Evolutionary conservation across 2,329 filamentous ascomycete genomes (phyloP), one percentile per base, ranked within the genome.

Genomic region (Hymenoscyphus fraxineus): DNA sequence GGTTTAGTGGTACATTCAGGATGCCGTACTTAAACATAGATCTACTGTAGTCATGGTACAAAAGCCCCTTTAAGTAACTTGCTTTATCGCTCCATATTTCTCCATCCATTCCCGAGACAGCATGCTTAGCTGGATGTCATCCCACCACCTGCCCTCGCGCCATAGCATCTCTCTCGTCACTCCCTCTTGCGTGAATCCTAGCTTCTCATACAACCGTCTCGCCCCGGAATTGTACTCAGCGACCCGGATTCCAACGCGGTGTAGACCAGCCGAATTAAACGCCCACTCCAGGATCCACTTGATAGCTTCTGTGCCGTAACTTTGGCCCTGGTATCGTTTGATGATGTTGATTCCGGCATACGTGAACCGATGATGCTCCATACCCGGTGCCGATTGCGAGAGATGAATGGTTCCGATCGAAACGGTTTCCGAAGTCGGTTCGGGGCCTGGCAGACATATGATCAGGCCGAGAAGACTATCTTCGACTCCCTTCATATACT

Each of bases 351-450:
- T 74, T 71, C 73, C 71, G 63, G 78, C 66, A 44, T 77, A 75
- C 16, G 77, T 76, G 65, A 71, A 71, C 15, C 80, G 75, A 65
- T 82, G 79, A 63, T 80, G 79, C 3, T 39, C 38, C 38, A 39
- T 39, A 39, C 38, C 38, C 38, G 38, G 38, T 39, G 38, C 38
- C 38, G 38, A 39, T 39, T 39, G 38, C 38, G 38, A 39, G 38
- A 39, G 38, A 39, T 39, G 38, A 39, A 39, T 39, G 38, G 38
- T 39, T 39, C 38, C 38, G 12, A 39, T 39, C 38, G 38, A 39
- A 39, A 39, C 38, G 38, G 38, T 6, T 39, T 39, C 38, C 38
- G 12, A 39, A 39, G 38, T 6, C 38, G 38, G 38, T 6, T 39
- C 38, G 12, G 38, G 38, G 38, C 38, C 38, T 39, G 38, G 38